phyloP scores from a whole-genome alignment of 1,284 basidiomycete species.

The Anthracocystis setariae region DNA sequence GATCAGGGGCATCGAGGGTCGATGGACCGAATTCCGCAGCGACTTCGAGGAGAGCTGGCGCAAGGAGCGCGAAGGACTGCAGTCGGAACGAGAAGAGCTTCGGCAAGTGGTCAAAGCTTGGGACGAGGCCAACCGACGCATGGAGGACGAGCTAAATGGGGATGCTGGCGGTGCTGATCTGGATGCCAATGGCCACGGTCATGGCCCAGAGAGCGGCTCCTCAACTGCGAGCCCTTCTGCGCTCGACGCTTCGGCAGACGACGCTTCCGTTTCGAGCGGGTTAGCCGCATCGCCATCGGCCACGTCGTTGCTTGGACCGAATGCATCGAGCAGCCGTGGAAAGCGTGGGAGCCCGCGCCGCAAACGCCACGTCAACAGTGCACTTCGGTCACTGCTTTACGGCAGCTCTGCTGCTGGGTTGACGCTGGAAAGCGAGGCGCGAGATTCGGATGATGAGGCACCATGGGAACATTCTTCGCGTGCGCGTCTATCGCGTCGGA shows the following conservation, averaged over 20 bases:
- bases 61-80: conserved; percentile 82
- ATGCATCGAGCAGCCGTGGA: conserved; percentile 10
- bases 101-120: conserved; percentile 81
- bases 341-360: conserved; percentile 23
- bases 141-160: conserved; percentile 66
- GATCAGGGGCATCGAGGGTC: conserved; percentile 74
- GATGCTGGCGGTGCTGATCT: conserved; percentile 12
- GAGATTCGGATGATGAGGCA: conserved; percentile 35
- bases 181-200: conserved; percentile 3
- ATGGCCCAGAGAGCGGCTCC: conserved; percentile 11
- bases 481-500: conserved; percentile 16
- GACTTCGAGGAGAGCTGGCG: conserved; percentile 67
- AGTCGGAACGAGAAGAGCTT: conserved; percentile 80
- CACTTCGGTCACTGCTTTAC: conserved; percentile 50
- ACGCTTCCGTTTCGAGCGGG: conserved; percentile 2
- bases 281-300: conserved; percentile 8
- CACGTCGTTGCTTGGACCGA: conserved; percentile 3
- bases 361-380: conserved; percentile 55
- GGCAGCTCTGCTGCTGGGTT: conserved; percentile 35
- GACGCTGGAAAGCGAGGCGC: conserved; percentile 14
- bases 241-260: conserved; percentile 10
- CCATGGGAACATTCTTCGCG: conserved; percentile 22
- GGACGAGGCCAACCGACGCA: conserved; percentile 74
- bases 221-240: conserved; percentile 1
- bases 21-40: conserved; percentile 74